Base-by-base conservation (phyloP, 768 basidiomycete species). In the Tulasnella sp. region DNA sequence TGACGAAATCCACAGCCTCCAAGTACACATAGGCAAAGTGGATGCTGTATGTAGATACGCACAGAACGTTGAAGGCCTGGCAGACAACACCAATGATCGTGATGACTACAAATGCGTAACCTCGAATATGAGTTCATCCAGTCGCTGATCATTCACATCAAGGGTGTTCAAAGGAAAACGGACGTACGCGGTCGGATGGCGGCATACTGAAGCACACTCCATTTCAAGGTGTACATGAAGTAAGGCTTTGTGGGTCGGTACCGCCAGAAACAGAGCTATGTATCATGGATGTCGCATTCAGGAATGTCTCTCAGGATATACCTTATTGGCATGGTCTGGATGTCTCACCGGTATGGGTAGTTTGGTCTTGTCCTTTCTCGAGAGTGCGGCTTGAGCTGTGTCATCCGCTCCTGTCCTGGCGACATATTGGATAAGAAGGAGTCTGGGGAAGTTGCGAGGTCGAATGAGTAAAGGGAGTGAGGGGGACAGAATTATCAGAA, bases 221-320 rank as follows among this genome's bases (percentile, higher is more conserved):
- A 93, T 27, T 89, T 90, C 68, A 90, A 71, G 9, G 87, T 83
- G 66, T 90, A 84, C 82, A 93, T 87, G 68, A 94, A 94, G 71
- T 93, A 91, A 1, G 84, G 75, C 81, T 89, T 91, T 15, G 87
- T 87, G 0, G 88, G 87, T 15, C 87, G 74, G 68, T 85, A 91
- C 66, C 85, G 75, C 81, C 81, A 87, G 66, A 76, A 90, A 68
- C 87, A 88, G 64, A 92, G 80, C 85, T 89, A 67, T 15, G 34
- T 38, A 38, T 15, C 34, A 38, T 5, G 15, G 15, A 38, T 7
- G 5, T 38, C 5, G 34, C 5, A 15, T 7, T 15, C 7, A 15
- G 34, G 5, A 15, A 38, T 38, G 34, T 38, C 15, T 5, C 15
- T 38, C 15, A n/a, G n/a, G n/a, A n/a, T n/a, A n/a, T n/a, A n/a